Conservation (phyloP, 805 yeast species). For the Metschnikowia rubicola region DNA sequence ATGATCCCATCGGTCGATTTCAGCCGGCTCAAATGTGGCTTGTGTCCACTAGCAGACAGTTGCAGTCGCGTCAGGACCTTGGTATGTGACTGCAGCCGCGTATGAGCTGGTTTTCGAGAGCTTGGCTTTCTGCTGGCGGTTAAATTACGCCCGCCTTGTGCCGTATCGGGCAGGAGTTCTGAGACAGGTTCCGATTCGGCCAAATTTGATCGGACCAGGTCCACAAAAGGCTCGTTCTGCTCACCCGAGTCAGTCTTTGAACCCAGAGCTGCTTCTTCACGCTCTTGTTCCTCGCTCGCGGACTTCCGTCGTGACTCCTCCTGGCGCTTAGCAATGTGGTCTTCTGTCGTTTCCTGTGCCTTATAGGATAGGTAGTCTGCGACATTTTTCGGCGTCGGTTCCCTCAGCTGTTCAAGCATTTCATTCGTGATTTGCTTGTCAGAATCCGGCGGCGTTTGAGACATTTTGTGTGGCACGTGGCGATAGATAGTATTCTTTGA, state of each 20-base stretch:
- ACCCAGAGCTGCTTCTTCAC: not conserved
- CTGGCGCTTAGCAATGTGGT: conserved; percentile 2
- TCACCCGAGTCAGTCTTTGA: not conserved
- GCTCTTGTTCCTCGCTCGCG: not conserved
- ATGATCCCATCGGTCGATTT: conserved; percentile 40
- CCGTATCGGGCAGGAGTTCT: not conserved
- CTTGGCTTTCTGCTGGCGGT: conserved; percentile 1
- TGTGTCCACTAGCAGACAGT: conserved; percentile 5
- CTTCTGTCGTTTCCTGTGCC: conserved; percentile 1
- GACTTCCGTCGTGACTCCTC: not conserved
- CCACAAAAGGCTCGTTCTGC: not conserved
- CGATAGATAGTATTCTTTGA: not conserved
- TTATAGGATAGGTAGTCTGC: conserved; percentile 4
- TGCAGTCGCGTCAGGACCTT: conserved; percentile 11
- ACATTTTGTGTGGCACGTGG: not conserved
- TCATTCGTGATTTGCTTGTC: not conserved
- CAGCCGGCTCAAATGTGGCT: conserved; percentile 35
- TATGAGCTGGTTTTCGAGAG: conserved; percentile 11
- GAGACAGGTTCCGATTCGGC: not conserved
- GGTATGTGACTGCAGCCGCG: conserved; percentile 15
- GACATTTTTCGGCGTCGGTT: not conserved
- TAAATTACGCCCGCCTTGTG: conserved; percentile 1
- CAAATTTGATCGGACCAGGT: not conserved
- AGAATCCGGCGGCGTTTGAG: not conserved
- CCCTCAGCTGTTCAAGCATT: not conserved